Percentiles rank a stretch among this genome's conserved stretches.
These are phyloP conservation scores for Colletotrichum destructivum DNA, from an alignment of 2,329 filamentous ascomycete species.

Conservation along the genomic window DNA sequence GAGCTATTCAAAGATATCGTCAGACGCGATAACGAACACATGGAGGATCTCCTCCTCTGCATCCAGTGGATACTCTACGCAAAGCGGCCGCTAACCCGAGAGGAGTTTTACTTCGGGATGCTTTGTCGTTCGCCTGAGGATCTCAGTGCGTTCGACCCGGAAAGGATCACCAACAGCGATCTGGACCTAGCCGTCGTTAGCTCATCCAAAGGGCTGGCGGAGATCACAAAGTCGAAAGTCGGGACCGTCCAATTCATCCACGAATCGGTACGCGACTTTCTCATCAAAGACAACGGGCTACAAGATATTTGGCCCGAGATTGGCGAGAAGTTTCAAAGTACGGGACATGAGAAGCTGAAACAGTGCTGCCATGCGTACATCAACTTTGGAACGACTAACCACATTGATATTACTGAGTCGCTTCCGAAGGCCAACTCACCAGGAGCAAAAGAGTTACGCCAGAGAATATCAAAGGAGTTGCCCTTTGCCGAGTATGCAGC, in stretches of 20 bases:
- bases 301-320: conserved; percentile 51
- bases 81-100: conserved; percentile 51
- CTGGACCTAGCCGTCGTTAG: conserved; percentile 54
- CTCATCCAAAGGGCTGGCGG: conserved; percentile 63
- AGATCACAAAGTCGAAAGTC: conserved; percentile 50
- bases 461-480: conserved; percentile 45
- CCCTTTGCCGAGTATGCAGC: conserved; percentile 64
- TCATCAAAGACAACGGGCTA: conserved; percentile 55
- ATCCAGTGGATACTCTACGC: conserved; percentile 62
- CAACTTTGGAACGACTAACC: not conserved
- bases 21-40: conserved; percentile 54
- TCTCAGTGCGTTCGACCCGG: conserved; percentile 45
- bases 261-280: conserved; percentile 65
- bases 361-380: conserved; percentile 58
- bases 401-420: not conserved
- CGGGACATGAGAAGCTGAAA: conserved; percentile 61
- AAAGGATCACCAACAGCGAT: conserved; percentile 41
- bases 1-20: conserved; percentile 61
- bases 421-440: not conserved
- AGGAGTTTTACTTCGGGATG: conserved; percentile 55
- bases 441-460: not conserved
- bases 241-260: conserved; percentile 65
- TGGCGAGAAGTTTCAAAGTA: conserved; percentile 48
- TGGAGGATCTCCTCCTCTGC: conserved; percentile 55
- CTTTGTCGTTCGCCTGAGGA: conserved; percentile 2